Evolutionary conservation across 73 alveolate species (phyloP).

Genomic region (Effrenium voratum): DNA sequence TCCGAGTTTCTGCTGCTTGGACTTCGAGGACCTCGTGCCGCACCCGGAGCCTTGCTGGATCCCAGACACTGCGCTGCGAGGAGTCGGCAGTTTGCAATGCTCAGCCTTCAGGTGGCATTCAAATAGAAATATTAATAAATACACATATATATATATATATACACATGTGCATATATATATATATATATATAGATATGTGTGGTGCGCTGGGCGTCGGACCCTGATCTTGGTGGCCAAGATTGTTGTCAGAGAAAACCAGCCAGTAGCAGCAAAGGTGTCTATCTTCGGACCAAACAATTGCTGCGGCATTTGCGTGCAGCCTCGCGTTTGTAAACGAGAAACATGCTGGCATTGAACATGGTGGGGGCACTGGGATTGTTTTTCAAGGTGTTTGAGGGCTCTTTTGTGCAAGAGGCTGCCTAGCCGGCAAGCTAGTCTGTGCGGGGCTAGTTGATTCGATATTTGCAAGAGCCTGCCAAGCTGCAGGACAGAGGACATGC

Average conservation of each 20-base stretch:
- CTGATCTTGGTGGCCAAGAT: background rate
- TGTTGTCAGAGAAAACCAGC: background rate
- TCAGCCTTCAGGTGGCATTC: too few species aligned
- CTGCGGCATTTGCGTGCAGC: background rate
- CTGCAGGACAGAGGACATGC: too few species aligned
- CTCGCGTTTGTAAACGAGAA: background rate
- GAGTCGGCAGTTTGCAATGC: too few species aligned
- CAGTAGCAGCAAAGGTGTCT: background rate
- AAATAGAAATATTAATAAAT: background rate
- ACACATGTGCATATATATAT: background rate
- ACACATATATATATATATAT: background rate
- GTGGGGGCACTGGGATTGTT: too few species aligned
- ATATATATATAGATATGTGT: background rate
- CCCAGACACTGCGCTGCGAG: slow-evolving; percentile 45
- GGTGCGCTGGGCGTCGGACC: background rate
- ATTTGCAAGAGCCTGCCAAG: too few species aligned
- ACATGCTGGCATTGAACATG: background rate
- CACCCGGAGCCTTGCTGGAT: slow-evolving; percentile 50
- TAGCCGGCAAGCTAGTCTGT: too few species aligned
- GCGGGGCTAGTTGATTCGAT: too few species aligned
- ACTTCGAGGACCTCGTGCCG: too few species aligned
- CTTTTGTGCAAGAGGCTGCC: too few species aligned
- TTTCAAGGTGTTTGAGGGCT: too few species aligned
- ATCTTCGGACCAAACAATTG: background rate
- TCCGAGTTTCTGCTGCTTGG: too few species aligned